phyloP scores from a whole-genome alignment of 2,329 filamentous ascomycete species.

The Neopestalotiopsis sp. region DNA sequence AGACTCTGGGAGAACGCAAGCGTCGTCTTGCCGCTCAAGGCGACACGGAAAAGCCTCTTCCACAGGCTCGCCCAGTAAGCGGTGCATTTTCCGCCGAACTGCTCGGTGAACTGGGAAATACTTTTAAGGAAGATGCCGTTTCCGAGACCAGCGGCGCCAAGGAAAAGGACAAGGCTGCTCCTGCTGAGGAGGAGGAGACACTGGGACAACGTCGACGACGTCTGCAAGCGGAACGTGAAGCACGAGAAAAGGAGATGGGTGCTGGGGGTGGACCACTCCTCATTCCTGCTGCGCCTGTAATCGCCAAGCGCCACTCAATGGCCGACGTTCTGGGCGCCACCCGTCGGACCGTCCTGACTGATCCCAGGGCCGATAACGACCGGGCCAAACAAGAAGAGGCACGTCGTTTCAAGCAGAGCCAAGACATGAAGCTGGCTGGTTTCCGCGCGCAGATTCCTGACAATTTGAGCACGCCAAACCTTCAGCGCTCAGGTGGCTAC shows the following conservation, averaged over 20 bases:
- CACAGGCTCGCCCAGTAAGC: slow-evolving; percentile 63
- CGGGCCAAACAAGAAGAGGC: slow-evolving; percentile 47
- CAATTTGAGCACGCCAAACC: slow-evolving; percentile 37
- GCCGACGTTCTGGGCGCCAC: slow-evolving; percentile 61
- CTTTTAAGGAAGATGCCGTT: slow-evolving; percentile 46
- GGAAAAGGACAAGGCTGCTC: slow-evolving; percentile 34
- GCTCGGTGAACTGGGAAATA: slow-evolving; percentile 64
- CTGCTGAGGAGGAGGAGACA: slow-evolving; percentile 71
- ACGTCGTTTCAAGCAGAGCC: slow-evolving; percentile 44
- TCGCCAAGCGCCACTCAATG: slow-evolving; percentile 52
- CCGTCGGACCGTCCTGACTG: slow-evolving; percentile 42
- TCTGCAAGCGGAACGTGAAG: slow-evolving; percentile 72
- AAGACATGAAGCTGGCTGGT: slow-evolving; percentile 53
- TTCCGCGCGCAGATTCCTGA: slow-evolving; percentile 56
- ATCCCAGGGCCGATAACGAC: slow-evolving; percentile 48
- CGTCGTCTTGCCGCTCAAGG: slow-evolving; percentile 67
- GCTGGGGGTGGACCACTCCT: slow-evolving; percentile 33
- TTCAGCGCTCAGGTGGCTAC: slow-evolving; percentile 49
- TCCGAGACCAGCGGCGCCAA: slow-evolving; percentile 34
- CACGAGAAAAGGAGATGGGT: slow-evolving; percentile 61
- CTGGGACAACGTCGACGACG: slow-evolving; percentile 77
- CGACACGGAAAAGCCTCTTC: slow-evolving; percentile 50
- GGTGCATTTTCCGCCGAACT: slow-evolving; percentile 72
- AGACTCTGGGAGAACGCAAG: slow-evolving; percentile 71
- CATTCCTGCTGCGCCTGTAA: slow-evolving; percentile 40